phyloP scores from a whole-genome alignment of 2,329 filamentous ascomycete species.

The Exophiala alcalophila region DNA sequence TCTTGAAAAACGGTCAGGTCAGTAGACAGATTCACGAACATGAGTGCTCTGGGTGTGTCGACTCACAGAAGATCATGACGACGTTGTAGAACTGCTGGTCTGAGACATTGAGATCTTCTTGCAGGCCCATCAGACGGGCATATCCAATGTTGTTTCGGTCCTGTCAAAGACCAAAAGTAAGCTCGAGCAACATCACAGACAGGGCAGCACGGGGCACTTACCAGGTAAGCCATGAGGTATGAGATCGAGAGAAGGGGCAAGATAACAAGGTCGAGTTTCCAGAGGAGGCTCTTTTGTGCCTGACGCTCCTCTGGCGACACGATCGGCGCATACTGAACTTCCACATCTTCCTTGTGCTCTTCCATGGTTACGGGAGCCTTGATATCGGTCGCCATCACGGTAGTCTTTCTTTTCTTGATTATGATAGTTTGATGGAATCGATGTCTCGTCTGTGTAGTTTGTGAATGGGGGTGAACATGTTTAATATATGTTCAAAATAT shows the following conservation, averaged over 20 bases:
- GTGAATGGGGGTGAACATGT: neutral
- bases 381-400: neutral
- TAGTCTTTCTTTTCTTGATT: neutral
- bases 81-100: slow-evolving; percentile 8
- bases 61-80: slow-evolving; percentile 11
- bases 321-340: neutral
- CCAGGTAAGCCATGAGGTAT: slow-evolving; percentile 15
- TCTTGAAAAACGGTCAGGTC: slow-evolving; percentile 4
- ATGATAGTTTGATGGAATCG: no score
- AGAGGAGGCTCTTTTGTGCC: slow-evolving; percentile 9
- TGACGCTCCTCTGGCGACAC: neutral
- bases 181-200: neutral
- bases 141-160: slow-evolving; percentile 16
- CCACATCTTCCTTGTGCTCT: slow-evolving; percentile 3
- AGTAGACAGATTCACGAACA: neutral
- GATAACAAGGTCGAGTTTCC: slow-evolving; percentile 13
- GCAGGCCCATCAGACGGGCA: slow-evolving; percentile 11
- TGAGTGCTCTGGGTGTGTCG: neutral
- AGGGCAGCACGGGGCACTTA: neutral
- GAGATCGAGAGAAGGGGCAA: slow-evolving; percentile 12
- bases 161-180: neutral
- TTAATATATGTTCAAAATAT: no score
- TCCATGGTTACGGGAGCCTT: neutral
- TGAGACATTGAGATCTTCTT: slow-evolving; percentile 7
- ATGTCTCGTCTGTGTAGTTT: neutral